Evolutionary conservation across 2,329 filamentous ascomycete species (phyloP), one percentile per base, ranked within the genome.

Genomic region (Hortaea sp.): DNA sequence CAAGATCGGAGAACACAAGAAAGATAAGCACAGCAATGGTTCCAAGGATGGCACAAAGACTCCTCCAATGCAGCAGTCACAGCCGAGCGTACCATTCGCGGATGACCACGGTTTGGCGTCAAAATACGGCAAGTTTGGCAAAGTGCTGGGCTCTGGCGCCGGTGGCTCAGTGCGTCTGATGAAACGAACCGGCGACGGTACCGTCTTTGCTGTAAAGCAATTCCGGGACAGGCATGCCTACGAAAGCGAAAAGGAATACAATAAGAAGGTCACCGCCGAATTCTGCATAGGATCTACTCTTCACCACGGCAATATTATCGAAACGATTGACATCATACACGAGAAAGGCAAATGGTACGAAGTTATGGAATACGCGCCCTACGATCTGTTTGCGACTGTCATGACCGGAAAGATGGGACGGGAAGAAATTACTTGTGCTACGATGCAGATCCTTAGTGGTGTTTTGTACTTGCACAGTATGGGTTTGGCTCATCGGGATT

Each of bases 341-440:
- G 92, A 98, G 68, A 92, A 90, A 66, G 81, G 80, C 43, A 88
- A 84, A 53, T 98, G 92, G 88, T 98, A 88, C 60, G 90, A 97
- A 62, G 92, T 98, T 38, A 98, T 98, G 92, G 92, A 98, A 63
- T 98, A 94, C 61, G 92, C 89, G 7, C 92, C 92, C 0, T 98
- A 76, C 61, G 92, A 98, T 64, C 76, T 98, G 29, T 98, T 98
- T 63, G 92, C 92, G 9, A 95, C 94, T 53, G 92, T 98, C 55
- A 98, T 98, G 92, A 97, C 92, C 0, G 92, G 92, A 32, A 94
- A 88, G 68, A 98, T 98, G 92, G 79, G 80, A 37, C 81, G 88
- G 49, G 85, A 94, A 57, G 92, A 98, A 65, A 79, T 97, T 49
- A 82, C 82, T 3, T 98, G 92, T 66, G 84, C 83, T 50, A 97